phyloP scores from a whole-genome alignment of 169 alveolate genomes.

The Plasmodium falciparum region DNA sequence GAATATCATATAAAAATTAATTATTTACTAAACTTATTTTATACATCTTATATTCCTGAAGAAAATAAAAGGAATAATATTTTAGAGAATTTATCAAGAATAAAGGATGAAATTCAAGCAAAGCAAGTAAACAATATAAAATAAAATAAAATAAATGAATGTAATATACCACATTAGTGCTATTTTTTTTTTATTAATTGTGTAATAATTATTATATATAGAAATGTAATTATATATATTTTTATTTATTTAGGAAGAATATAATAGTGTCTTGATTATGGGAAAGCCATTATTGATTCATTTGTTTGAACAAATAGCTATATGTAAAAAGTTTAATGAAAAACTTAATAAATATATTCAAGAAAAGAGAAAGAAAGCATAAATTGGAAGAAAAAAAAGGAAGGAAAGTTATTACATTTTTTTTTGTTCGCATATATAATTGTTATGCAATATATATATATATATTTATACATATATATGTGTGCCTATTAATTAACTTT shows the following conservation, averaged over 20 bases:
- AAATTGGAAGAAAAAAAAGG: not conserved
- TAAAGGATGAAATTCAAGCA: constrained; percentile 59
- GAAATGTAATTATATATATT: not conserved
- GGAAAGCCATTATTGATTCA: constrained; percentile 69
- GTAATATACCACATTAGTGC: not conserved
- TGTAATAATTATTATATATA: too few relatives aligned
- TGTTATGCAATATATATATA: too few relatives aligned
- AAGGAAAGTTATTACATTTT: not conserved
- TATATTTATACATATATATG: too few relatives aligned
- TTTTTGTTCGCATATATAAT: too few relatives aligned
- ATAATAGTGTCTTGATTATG: constrained; percentile 66
- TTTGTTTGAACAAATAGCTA: constrained; percentile 63
- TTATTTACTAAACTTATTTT: constrained; percentile 61
- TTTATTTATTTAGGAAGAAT: constrained; percentile 60
- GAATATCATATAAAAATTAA: constrained; percentile 65
- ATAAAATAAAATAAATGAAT: not conserved
- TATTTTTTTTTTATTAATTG: too few relatives aligned
- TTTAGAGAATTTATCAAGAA: constrained; percentile 46
- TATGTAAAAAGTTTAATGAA: constrained; percentile 73
- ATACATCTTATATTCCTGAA: constrained; percentile 66
- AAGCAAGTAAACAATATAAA: constrained; percentile 39
- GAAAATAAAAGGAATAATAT: constrained; percentile 55
- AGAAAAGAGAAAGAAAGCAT: constrained; percentile 63
- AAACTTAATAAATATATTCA: constrained; percentile 60
- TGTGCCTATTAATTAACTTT: too few relatives aligned